These are phyloP conservation scores for Monosporascus sp. DNA, from an alignment of 2,329 filamentous ascomycete genomes.

Conservation along the genomic window DNA sequence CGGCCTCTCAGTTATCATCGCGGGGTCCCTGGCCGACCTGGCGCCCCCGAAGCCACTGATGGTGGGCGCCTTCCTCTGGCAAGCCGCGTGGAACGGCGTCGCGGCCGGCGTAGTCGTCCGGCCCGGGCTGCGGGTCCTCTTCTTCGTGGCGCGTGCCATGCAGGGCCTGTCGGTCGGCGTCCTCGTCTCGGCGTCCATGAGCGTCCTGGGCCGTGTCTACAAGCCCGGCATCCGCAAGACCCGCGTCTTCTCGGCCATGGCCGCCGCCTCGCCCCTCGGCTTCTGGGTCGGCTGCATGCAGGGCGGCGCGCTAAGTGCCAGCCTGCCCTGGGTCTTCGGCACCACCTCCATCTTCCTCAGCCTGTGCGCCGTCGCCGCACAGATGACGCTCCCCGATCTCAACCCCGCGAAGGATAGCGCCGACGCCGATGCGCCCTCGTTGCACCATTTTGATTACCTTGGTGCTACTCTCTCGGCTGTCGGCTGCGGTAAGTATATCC, in stretches of 20 bases:
- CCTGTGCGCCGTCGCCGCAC: constrained; percentile 31
- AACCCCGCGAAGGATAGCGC: constrained; percentile 20
- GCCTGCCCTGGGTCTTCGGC: constrained; percentile 39
- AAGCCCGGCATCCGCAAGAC: constrained; percentile 32
- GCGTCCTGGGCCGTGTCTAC: constrained; percentile 32
- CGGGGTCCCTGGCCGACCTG: constrained; percentile 30
- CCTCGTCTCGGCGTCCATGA: constrained; percentile 31
- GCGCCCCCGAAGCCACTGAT: constrained; percentile 35
- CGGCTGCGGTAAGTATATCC: constrained; percentile 19
- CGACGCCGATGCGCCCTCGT: constrained; percentile 17
- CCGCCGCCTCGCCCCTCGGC: constrained; percentile 29
- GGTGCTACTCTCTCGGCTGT: constrained; percentile 23
- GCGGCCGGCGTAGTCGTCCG: constrained; percentile 30
- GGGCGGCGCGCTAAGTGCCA: constrained; percentile 33
- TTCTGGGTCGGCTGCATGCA: constrained; percentile 34
- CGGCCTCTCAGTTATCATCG: constrained; percentile 37
- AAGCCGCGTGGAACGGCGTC: constrained; percentile 34
- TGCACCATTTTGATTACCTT: constrained; percentile 23
- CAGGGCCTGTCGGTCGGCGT: constrained; percentile 31
- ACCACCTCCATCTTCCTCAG: constrained; percentile 35
- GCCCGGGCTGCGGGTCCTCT: constrained; percentile 28
- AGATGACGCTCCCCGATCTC: constrained; percentile 33
- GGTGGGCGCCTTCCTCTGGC: constrained; percentile 37
- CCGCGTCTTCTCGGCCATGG: constrained; percentile 31
- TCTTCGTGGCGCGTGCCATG: constrained; percentile 33